Base-by-base conservation (phyloP, 2,329 filamentous ascomycete species). In the Fusarium proliferatum region DNA sequence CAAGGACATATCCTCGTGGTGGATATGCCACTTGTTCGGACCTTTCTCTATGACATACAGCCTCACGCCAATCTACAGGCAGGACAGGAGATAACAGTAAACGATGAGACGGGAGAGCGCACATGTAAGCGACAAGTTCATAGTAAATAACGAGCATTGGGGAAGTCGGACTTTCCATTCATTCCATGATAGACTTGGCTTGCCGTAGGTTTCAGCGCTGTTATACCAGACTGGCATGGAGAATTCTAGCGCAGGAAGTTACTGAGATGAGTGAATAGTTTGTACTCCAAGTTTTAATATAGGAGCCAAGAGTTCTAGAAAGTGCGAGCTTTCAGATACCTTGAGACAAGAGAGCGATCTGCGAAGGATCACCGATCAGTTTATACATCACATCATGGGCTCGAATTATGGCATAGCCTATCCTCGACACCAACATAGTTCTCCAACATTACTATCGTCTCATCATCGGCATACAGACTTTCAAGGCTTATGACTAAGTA, bases 101-200 rank as follows among this genome's bases (percentile, higher is more conserved):
- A 8, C 10, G 28, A 33, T 49, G 46, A 49, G 16, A 8, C 10
- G 21, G 21, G 46, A 23, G 33, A 33, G 21, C 15, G 12, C 15
- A 49, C 13, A 33, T 49, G 8, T 6, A 17, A 23, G 11, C 23
- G 30, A 16, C 21, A 19, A 34, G 30, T 34, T 51, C 11, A 23
- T 51, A 51, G 16, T 13, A 51, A 33, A 23, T 11, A 34, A 51
- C 33, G 30, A 23, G 16, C 16, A 13, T 51, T 34, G 28, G n/a
- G 8, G 48, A 51, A 34, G 16, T 15, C 8, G 8, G 16, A 9
- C 10, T 23, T 51, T 34, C 16, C 21, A 81, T 33, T 91, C 91
- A 51, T 91, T 86, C 67, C 86, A 89, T 92, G 92, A 70, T 93
- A 90, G 10, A 92, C 89, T 72, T 90, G 86, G 2, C 87, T 88